Evolutionary conservation across 1,284 basidiomycete species (phyloP).

Genomic region (Rhodofomes roseus): DNA sequence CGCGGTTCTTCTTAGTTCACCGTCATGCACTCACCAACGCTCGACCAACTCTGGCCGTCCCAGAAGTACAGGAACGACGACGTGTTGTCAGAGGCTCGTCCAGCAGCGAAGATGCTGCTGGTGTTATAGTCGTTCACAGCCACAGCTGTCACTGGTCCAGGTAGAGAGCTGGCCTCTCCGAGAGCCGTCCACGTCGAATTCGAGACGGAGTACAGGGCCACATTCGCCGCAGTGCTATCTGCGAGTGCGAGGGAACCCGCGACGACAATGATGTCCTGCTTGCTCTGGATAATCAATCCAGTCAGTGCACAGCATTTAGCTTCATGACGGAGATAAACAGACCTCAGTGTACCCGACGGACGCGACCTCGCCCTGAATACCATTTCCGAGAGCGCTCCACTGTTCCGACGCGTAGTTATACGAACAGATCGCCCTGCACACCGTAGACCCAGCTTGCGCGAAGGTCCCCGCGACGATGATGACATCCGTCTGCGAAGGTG

Average conservation of each 20-base stretch:
- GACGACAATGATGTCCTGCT: slow-evolving; percentile 63
- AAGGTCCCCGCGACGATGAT: slow-evolving; percentile 89
- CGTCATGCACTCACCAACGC: slow-evolving; percentile 48
- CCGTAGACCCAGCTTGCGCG: slow-evolving; percentile 68
- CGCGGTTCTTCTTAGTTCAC: neutral
- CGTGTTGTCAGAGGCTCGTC: slow-evolving; percentile 61
- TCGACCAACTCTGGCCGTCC: slow-evolving; percentile 75
- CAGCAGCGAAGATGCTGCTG: slow-evolving; percentile 88
- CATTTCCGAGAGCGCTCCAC: slow-evolving; percentile 82
- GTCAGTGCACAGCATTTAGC: neutral
- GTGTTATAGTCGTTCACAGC: slow-evolving; percentile 80
- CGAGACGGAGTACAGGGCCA: slow-evolving; percentile 72
- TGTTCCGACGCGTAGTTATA: slow-evolving; percentile 66
- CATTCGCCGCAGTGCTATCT: slow-evolving; percentile 28
- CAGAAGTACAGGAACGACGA: slow-evolving; percentile 77
- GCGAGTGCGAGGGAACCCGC: slow-evolving; percentile 70
- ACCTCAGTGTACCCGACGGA: slow-evolving; percentile 81
- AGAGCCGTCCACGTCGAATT: slow-evolving; percentile 79
- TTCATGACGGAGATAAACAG: slow-evolving; percentile 27
- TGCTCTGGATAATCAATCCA: slow-evolving; percentile 36
- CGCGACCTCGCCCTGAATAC: slow-evolving; percentile 80
- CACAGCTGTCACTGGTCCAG: slow-evolving; percentile 88
- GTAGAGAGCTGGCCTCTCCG: slow-evolving; percentile 62
- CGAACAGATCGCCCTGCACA: slow-evolving; percentile 79
- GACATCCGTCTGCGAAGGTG: slow-evolving; percentile 56